A percentile compares a stretch with the other conserved stretches of the same genome.
Conservation (phyloP, 768 basidiomycete species). For the Leccinum uliginosum region DNA sequence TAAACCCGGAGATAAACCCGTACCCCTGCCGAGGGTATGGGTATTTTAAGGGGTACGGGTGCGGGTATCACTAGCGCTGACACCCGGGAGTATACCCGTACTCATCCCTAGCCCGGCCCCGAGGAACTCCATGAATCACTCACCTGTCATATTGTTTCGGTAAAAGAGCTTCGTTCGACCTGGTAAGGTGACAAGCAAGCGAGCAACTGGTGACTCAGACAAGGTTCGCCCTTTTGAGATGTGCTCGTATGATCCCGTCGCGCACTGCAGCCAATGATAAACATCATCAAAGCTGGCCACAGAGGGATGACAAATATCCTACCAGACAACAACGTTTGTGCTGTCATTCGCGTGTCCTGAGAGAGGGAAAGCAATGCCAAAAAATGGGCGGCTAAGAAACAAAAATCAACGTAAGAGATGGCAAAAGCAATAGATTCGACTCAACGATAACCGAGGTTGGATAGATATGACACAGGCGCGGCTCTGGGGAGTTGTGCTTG, state of each 20-base stretch:
- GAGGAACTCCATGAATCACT: too few relatives aligned
- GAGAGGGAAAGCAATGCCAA: too few relatives aligned
- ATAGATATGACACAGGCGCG: constrained; percentile 58
- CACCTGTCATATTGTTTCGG: too few relatives aligned
- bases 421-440: constrained; percentile 17
- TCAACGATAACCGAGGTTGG: constrained; percentile 65
- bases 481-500: constrained; percentile 50
- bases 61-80: too few relatives aligned
- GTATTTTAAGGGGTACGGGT: too few relatives aligned
- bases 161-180: too few relatives aligned
- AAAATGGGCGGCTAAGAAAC: not conserved
- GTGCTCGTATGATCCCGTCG: constrained; percentile 56
- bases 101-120: too few relatives aligned
- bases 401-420: not conserved
- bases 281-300: not conserved
- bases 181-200: not conserved
- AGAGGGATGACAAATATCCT: constrained; percentile 3
- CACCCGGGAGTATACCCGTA: too few relatives aligned
- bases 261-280: constrained; percentile 38
- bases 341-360: constrained; percentile 62
- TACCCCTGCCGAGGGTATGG: too few relatives aligned
- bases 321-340: constrained; percentile 55
- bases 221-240: constrained; percentile 49
- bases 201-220: constrained; percentile 26
- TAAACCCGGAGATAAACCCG: too few relatives aligned